Percentiles rank a stretch among this genome's conserved stretches.
Evolutionary conservation across 1,139 yeast genomes (phyloP).

Genomic region (Geotrichum aggregatum): DNA sequence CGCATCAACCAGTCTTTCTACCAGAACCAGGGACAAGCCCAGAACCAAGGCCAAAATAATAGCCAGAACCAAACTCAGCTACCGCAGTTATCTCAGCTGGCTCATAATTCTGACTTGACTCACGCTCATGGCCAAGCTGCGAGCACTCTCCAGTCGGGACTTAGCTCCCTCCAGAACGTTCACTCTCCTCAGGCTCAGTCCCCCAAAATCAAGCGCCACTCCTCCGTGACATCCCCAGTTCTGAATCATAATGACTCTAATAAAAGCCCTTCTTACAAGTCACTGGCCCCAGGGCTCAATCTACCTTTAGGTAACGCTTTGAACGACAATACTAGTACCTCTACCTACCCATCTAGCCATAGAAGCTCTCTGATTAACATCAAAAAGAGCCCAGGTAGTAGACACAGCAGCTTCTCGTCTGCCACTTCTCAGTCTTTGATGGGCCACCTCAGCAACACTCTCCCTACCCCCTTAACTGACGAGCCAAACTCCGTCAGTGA

Average conservation of each 20-base stretch:
- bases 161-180: background rate
- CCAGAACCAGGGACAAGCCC: background rate
- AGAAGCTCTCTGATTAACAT: background rate
- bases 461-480: background rate
- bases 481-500: background rate
- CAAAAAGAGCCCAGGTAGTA: constrained; percentile 2
- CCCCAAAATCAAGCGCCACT: background rate
- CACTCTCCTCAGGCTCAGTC: constrained; percentile 1
- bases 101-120: background rate
- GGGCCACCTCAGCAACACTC: background rate
- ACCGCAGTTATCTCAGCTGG: constrained; percentile 6
- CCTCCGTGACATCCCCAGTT: constrained; percentile 13
- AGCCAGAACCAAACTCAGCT: constrained; percentile 3
- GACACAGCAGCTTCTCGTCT: constrained; percentile 9
- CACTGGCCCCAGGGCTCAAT: background rate
- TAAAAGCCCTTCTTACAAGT: background rate
- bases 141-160: background rate
- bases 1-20: background rate
- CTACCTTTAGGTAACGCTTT: background rate
- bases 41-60: too few relatives aligned
- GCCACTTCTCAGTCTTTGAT: constrained; percentile 4
- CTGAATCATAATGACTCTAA: background rate
- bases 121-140: background rate
- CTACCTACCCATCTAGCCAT: background rate
- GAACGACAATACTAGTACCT: background rate